A percentile compares a stretch with the other conserved stretches of the same genome.
phyloP scores from a whole-genome alignment of 306 rosid species.

The Morella rubra region DNA sequence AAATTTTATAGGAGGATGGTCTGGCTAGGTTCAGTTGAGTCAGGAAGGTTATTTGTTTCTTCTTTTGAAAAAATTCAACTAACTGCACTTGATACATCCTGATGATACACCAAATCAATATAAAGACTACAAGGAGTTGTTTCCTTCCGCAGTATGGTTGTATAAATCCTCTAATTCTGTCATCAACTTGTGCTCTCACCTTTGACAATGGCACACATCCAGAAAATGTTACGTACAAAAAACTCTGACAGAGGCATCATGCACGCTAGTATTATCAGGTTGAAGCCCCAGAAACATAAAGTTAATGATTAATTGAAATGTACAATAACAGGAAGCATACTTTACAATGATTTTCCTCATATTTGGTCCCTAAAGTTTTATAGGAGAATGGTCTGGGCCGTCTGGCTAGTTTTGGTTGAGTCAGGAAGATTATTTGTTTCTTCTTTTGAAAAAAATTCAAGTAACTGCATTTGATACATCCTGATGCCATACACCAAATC shows the following conservation, averaged over 20 bases:
- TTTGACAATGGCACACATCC: not conserved
- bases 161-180: not conserved
- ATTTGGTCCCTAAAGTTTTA: not conserved
- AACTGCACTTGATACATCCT: not conserved
- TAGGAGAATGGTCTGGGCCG: not conserved
- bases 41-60: not conserved
- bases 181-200: not conserved
- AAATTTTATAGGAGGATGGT: not conserved
- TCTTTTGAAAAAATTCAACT: not conserved
- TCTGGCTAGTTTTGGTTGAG: not conserved
- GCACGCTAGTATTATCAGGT: not conserved
- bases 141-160: not conserved
- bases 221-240: not conserved
- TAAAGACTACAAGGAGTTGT: not conserved
- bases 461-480: too few species aligned
- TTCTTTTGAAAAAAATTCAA: too few species aligned
- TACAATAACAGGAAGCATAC: conserved; percentile 34
- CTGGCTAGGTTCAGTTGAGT: not conserved
- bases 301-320: conserved; percentile 1
- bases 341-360: conserved; percentile 42
- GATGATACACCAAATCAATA: not conserved
- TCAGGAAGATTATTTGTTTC: not conserved
- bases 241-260: not conserved
- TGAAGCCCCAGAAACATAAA: not conserved
- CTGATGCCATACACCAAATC: not conserved